Evolutionary conservation across 768 basidiomycete genomes (phyloP), one percentile per base, ranked within the genome.

Genomic region (Candolleomyces efflorescens): DNA sequence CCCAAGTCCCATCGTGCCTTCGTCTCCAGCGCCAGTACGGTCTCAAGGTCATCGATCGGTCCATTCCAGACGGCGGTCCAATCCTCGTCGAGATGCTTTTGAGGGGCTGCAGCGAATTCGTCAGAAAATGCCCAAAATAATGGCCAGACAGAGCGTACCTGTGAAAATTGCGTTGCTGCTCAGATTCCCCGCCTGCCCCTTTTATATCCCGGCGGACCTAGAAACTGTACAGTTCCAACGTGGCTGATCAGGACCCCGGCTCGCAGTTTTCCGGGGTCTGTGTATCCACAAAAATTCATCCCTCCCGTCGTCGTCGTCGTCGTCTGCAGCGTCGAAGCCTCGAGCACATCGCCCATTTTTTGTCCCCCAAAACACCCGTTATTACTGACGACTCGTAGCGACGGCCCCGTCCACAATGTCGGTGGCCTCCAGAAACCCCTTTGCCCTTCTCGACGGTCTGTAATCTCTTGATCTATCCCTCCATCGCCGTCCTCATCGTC

Each of bases 61-160:
- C 82, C 82, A 81, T 75, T 87, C 88, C 84, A 32, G 37, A 49
- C 70, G 82, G 89, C 82, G 87, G 83, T 81, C 84, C 74, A 76
- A 74, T 84, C 89, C 66, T 92, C 87, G 79, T 85, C 81, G 86
- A 91, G 90, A 92, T 92, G 90, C 90, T 92, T 92, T 90, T 83
- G 68, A 76, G 75, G 68, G 81, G 82, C 89, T 90, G 61, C 12
- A 37, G 53, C 18, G 17, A 62, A 27, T 32, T 7, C 13, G 43
- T 46, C 10, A 24, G 44, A 22, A n/a, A 51, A 20, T 13, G 22
- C 22, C 18, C 12, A 36, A 26, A 7, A 43, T 53, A 49, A 18
- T 0, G 5, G 44, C n/a, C n/a, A n/a, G n/a, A n/a, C n/a, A n/a
- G n/a, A 27, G 46, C 46, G 24, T 22, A 45, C 51, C 56, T 59